Base-by-base conservation (phyloP, 768 basidiomycete genomes). In the Phlegmacium glaucopus region DNA sequence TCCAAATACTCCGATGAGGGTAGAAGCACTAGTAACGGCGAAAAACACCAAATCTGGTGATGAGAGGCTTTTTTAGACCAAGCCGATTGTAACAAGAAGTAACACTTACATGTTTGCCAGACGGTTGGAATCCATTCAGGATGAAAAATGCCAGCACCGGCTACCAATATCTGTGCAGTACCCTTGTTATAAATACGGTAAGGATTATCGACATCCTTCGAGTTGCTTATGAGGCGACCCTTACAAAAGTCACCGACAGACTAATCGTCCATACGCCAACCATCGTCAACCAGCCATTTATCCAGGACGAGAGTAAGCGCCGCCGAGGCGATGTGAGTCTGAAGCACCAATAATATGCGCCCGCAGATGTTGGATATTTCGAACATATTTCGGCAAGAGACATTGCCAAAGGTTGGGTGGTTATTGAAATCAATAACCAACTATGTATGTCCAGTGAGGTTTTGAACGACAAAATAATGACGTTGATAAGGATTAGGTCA, bases 261-360 rank as follows among this genome's bases (percentile, higher is more conserved):
- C 79, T 76, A 47, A 80, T 72, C 0, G 79, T 85, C 82, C 83
- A 86, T 11, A 83, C 79, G 18, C 84, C 84, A 25, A 83, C 81
- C 55, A 83, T 68, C 1, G 78, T 81, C 13, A 85, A 63, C 84
- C 84, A 87, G 6, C 84, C 83, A 47, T 80, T 80, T 39, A 85
- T 77, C 78, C 83, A 86, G 12, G 78, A 80, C 2, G 76, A 62
- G 8, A 83, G 54, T 6, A 82, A 63, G 44, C 77, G 70, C 47
- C 70, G 73, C 41, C 66, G 69, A 0, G 80, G 76, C 3, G 80
- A 72, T 0, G 79, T 76, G 8, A 86, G 67, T 39, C 78, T 74
- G 53, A 79, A 84, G 38, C 78, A 77, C 83, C 83, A 86, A 53
- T 85, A 83, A 52, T 81, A 82, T 1, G 80, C 75, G 12, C 81